Conservation (phyloP, 2,329 filamentous ascomycete species). For the Botrytis pseudocinerea region DNA sequence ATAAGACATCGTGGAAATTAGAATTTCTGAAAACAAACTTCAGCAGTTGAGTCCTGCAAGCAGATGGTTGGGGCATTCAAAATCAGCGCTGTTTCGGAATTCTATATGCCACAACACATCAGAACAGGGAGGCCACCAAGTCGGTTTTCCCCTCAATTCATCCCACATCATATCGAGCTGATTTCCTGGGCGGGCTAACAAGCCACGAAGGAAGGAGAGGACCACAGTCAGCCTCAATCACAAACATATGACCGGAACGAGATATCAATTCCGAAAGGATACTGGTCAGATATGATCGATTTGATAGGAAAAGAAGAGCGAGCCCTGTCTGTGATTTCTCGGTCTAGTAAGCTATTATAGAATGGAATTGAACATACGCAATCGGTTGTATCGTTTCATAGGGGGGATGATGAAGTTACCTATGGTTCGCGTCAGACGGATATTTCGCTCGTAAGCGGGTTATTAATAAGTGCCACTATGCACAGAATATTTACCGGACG, state of each 20-base stretch:
- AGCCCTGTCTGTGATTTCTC: neutral
- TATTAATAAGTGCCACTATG: neutral
- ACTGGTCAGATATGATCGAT: neutral
- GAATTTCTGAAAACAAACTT: neutral
- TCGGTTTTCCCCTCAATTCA: neutral
- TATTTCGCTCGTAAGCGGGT: neutral
- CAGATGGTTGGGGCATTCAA: slow-evolving; percentile 11
- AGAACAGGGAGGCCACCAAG: neutral
- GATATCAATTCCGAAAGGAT: neutral
- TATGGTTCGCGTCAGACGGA: neutral
- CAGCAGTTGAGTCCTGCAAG: neutral
- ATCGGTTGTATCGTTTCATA: neutral
- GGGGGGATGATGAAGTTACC: neutral
- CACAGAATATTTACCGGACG: neutral
- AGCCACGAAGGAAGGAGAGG: slow-evolving; percentile 5
- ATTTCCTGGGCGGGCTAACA: neutral
- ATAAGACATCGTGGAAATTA: slow-evolving; percentile 5
- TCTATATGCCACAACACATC: neutral
- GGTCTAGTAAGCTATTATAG: neutral
- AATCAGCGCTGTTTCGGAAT: neutral
- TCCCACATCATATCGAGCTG: neutral
- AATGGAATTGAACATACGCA: neutral
- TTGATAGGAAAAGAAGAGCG: neutral
- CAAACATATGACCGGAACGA: neutral
- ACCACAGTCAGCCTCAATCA: neutral